Evolutionary conservation across 306 rosid genomes (phyloP).

Genomic region (Gleditsia sinensis): DNA sequence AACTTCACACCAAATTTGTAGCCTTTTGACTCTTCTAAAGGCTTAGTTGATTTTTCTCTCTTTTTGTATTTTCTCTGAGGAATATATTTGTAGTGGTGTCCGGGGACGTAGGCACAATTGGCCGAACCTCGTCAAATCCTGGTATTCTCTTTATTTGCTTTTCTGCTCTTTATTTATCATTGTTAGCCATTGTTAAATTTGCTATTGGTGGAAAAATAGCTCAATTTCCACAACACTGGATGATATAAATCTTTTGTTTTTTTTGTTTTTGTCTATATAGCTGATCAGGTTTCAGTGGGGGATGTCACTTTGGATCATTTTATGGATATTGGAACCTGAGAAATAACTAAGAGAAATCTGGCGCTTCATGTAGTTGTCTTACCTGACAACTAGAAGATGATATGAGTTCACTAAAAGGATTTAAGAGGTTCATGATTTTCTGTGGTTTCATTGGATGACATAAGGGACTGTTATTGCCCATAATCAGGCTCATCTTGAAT

Average conservation of each 20-base stretch:
- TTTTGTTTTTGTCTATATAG: background rate
- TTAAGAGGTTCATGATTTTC: background rate
- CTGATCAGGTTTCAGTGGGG: conserved; percentile 20
- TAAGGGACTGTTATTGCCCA: background rate
- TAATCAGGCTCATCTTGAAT: background rate
- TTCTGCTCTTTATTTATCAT: too few species aligned
- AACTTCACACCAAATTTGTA: too few species aligned
- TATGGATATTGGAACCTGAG: background rate
- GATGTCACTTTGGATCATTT: background rate
- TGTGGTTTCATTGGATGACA: background rate
- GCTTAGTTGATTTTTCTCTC: too few species aligned
- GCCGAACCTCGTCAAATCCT: too few species aligned
- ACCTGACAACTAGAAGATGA: background rate
- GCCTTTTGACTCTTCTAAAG: too few species aligned
- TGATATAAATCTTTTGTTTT: background rate
- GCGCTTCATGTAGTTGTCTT: background rate
- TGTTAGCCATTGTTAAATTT: too few species aligned
- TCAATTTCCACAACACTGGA: too few species aligned
- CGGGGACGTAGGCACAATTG: too few species aligned
- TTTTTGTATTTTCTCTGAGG: too few species aligned
- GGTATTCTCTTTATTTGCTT: too few species aligned
- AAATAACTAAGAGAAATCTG: conserved; percentile 21
- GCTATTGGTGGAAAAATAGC: too few species aligned
- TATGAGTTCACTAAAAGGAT: background rate
- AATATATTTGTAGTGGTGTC: too few species aligned